phyloP scores from a whole-genome alignment of 108 stramenopile species.

The Skeletonema costatum region DNA sequence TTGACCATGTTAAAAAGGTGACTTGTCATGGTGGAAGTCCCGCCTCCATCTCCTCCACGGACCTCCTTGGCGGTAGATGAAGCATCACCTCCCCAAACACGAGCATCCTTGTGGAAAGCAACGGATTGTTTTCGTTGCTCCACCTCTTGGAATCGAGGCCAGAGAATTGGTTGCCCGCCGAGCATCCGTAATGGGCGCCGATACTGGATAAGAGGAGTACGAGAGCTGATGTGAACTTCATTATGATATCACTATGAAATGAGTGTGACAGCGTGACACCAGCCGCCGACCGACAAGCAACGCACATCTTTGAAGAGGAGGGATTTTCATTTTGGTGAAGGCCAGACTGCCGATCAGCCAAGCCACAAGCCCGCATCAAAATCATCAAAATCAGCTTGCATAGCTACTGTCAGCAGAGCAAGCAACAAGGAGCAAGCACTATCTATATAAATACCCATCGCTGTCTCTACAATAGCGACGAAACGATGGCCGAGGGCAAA shows the following conservation, averaged over 20 bases:
- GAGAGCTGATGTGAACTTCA: conserved; percentile 13
- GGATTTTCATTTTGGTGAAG: not conserved
- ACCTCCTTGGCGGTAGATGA: conserved; percentile 3
- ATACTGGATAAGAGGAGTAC: conserved; percentile 15
- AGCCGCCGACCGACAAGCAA: not conserved
- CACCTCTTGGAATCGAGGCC: not conserved
- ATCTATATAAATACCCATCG: no score
- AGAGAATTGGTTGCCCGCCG: not conserved
- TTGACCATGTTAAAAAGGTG: conserved; percentile 92
- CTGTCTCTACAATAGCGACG: no score
- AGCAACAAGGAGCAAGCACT: no score
- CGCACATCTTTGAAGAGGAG: not conserved
- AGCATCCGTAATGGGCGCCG: conserved; percentile 8
- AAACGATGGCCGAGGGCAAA: not conserved
- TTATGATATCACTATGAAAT: not conserved
- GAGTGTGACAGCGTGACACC: not conserved
- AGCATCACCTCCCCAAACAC: conserved; percentile 4
- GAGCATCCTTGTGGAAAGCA: conserved; percentile 4
- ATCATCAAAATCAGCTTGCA: no score
- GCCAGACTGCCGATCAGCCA: not conserved
- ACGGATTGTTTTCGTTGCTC: not conserved
- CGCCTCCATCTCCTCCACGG: conserved; percentile 45
- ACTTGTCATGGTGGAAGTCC: conserved; percentile 62
- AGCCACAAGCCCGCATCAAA: no score
- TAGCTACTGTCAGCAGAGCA: no score